These are phyloP conservation scores for Dalechampia spathulata DNA, from an alignment of 441 rosid genomes.

Conservation along the genomic window DNA sequence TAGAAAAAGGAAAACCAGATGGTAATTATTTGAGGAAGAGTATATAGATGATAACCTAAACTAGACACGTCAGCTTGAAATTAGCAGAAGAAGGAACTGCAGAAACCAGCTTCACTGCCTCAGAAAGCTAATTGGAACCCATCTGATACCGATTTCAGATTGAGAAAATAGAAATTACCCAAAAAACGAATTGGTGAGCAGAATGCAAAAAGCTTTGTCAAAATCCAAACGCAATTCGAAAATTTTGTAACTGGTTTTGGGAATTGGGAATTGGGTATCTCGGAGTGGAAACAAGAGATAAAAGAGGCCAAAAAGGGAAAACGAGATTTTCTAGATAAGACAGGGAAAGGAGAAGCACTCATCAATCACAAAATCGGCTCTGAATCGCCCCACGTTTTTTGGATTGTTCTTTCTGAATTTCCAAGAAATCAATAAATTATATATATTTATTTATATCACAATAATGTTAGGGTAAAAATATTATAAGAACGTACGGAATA, in stretches of 20 bases:
- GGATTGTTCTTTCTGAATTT: background rate
- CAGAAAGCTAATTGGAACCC: background rate
- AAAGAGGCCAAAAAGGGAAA: slow-evolving; percentile 11
- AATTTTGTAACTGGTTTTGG: too few relatives aligned
- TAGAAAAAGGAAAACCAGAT: too few relatives aligned
- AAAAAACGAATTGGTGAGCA: background rate
- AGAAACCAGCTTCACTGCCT: background rate
- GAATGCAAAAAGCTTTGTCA: background rate
- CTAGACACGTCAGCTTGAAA: too few relatives aligned
- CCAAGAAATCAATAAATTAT: too few relatives aligned
- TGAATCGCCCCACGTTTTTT: background rate
- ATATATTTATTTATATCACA: too few relatives aligned
- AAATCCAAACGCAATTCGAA: background rate
- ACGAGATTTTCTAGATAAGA: slow-evolving; percentile 19
- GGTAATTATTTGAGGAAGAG: too few relatives aligned
- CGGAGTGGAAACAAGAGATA: background rate
- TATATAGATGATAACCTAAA: too few relatives aligned
- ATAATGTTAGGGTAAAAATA: too few relatives aligned
- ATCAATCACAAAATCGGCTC: background rate
- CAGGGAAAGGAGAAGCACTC: background rate
- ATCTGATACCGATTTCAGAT: background rate
- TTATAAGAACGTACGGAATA: too few relatives aligned
- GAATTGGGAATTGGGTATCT: background rate
- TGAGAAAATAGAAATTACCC: background rate
- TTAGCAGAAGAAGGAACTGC: too few relatives aligned